Conservation (phyloP, 257 asterid species). For the Linaria vulgaris region DNA sequence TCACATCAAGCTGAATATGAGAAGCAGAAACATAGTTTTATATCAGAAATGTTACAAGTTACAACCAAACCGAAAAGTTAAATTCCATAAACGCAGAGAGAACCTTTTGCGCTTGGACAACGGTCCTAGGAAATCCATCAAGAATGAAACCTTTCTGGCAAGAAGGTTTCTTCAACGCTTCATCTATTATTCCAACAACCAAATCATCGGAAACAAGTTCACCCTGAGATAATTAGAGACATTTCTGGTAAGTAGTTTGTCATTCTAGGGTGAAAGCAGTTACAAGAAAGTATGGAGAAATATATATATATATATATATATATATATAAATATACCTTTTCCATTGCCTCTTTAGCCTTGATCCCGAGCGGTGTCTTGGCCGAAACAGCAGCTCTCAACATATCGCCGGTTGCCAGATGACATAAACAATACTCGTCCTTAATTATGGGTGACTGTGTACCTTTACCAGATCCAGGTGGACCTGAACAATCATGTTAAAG, state of each 20-base stretch:
- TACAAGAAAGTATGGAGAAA: too few species aligned
- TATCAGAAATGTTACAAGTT: slow-evolving; percentile 10
- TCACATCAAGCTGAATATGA: slow-evolving; percentile 77
- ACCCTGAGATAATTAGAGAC: slow-evolving; percentile 49
- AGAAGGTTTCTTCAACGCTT: slow-evolving; percentile 87
- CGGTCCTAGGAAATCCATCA: slow-evolving; percentile 97
- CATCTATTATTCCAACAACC: slow-evolving; percentile 91
- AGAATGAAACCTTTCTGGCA: slow-evolving; percentile 95
- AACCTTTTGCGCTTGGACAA: slow-evolving; percentile 92
- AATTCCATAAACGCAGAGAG: slow-evolving; percentile 13
- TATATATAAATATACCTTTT: slow-evolving; percentile 69
- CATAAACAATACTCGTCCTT: slow-evolving; percentile 90
- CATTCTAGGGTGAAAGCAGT: slow-evolving; percentile 18
- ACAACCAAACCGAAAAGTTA: background rate
- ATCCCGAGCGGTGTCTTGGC: slow-evolving; percentile 90
- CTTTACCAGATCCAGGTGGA: slow-evolving; percentile 96
- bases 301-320: too few species aligned
- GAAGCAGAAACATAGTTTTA: slow-evolving; percentile 16
- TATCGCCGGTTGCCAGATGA: slow-evolving; percentile 96
- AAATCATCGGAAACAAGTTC: slow-evolving; percentile 93
- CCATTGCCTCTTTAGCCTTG: slow-evolving; percentile 95
- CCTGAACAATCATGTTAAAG: slow-evolving; percentile 42
- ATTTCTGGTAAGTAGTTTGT: background rate
- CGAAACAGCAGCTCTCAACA: slow-evolving; percentile 95
- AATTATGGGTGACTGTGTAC: slow-evolving; percentile 92